Evolutionary conservation across 768 basidiomycete genomes (phyloP), one percentile per base, ranked within the genome.

Genomic region (Calocybe indica): DNA sequence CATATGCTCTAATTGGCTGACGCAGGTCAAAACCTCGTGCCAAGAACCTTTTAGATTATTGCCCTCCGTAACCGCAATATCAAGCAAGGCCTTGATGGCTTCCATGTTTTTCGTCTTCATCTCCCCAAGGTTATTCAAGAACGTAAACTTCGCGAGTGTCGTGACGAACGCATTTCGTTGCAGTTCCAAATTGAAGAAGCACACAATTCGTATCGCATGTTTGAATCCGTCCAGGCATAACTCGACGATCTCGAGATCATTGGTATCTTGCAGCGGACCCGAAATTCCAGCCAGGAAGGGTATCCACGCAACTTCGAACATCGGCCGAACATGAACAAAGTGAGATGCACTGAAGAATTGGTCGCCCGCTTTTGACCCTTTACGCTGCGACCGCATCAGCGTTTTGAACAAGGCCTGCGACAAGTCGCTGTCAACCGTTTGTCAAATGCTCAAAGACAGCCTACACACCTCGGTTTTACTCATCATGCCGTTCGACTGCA

Each of bases 41-140:
- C 96, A 99, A 13, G 88, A 92, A 1, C 85, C 86, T 70, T 94
- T 96, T 51, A 99, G 76, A 62, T 91, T 85, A 63, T 96, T 97
- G 51, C 96, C 96, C 62, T 99, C 94, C n/a, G 81, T 87, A 36
- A 95, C 87, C 11, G 96, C 95, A 38, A 99, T 82, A 59, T 98
- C 96, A 8, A 99, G 71, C 44, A 99, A 73, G 2, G 91, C 70
- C 66, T 97, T 98, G 70, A 99, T 97, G 5, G 95, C 96, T 62
- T 98, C 96, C 82, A 99, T 96, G 61, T 98, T 98, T 74, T 98
- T 98, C 32, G 91, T 78, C 69, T 92, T 94, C 96, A 99, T 99
- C 72, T 98, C 96, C 46, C 93, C 92, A 5, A 98, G 70, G 60
- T 99, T 98, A 65, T 90, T 97, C 53, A 98, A 74, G 75, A 96